phyloP scores from a whole-genome alignment of 768 basidiomycete genomes.

The Leccinellum luteum region DNA sequence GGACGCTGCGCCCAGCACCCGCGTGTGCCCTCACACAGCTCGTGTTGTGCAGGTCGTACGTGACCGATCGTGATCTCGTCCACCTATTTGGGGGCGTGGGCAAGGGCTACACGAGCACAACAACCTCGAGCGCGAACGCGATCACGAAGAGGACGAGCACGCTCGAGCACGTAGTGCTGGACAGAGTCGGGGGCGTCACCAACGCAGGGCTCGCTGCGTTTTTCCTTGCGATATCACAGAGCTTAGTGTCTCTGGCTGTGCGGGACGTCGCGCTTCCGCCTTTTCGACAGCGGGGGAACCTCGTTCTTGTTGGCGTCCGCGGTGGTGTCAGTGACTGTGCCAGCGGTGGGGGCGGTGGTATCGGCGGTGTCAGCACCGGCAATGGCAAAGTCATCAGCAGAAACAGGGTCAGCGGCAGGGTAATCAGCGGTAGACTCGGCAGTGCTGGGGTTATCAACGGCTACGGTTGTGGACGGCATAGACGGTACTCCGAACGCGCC shows the following conservation, averaged over 20 bases:
- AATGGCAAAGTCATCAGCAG: no score
- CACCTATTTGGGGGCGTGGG: constrained; percentile 6
- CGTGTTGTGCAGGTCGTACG: constrained; percentile 9
- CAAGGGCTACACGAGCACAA: neutral
- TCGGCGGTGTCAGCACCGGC: no score
- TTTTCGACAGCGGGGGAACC: constrained; percentile 13
- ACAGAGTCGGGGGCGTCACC: constrained; percentile 18
- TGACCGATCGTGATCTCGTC: constrained; percentile 20
- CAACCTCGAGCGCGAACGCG: neutral
- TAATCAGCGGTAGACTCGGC: neutral
- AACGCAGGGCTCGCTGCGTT: constrained; percentile 17
- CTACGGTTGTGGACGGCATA: neutral
- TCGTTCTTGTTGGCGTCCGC: constrained; percentile 1
- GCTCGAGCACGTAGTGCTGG: constrained; percentile 20
- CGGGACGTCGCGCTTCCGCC: constrained; percentile 22
- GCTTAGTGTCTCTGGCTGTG: constrained; percentile 11
- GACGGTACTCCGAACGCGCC: constrained; percentile 12
- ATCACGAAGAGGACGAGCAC: neutral
- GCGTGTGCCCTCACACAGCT: constrained; percentile 20
- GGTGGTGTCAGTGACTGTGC: neutral
- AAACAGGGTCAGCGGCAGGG: no score
- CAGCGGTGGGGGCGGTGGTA: no score
- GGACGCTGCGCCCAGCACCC: constrained; percentile 9
- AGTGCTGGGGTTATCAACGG: neutral
- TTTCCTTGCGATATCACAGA: constrained; percentile 10